phyloP scores from a whole-genome alignment of 177 flowering plant species.

The Telopea speciosissima region DNA sequence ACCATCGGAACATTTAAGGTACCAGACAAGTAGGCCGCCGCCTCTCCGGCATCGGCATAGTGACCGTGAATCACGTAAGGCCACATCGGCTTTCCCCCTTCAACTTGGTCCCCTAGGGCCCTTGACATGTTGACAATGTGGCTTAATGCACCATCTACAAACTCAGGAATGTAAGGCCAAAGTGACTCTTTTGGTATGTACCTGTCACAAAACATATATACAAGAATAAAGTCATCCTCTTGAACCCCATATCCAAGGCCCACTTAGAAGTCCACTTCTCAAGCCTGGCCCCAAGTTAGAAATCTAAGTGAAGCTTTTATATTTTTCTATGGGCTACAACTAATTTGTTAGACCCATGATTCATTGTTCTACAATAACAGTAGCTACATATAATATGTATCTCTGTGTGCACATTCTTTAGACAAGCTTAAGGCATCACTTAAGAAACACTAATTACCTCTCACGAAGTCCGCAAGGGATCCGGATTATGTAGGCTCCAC shows the following conservation, averaged over 20 bases:
- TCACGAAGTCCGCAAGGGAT: constrained; percentile 66
- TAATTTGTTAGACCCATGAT: too few relatives aligned
- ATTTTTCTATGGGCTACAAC: too few relatives aligned
- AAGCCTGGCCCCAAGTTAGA: too few relatives aligned
- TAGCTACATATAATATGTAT: too few relatives aligned
- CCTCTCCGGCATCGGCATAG: constrained; percentile 86
- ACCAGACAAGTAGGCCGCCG: constrained; percentile 66
- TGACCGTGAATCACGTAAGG: constrained; percentile 86
- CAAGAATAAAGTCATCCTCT: background rate
- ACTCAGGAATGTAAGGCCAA: constrained; percentile 82
- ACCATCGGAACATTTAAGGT: constrained; percentile 81
- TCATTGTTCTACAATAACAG: too few relatives aligned
- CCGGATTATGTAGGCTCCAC: constrained; percentile 70
- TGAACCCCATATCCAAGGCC: background rate
- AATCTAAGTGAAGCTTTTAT: background rate
- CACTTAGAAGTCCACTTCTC: background rate
- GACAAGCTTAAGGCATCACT: background rate
- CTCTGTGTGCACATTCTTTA: too few relatives aligned
- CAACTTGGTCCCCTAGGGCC: constrained; percentile 54
- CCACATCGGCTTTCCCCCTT: constrained; percentile 60
- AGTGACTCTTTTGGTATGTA: constrained; percentile 73
- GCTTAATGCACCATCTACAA: constrained; percentile 61
- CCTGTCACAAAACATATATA: constrained; percentile 21
- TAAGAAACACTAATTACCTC: constrained; percentile 19
- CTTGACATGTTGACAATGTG: constrained; percentile 70